A percentile compares a stretch with the other conserved stretches of the same genome.
Conservation (phyloP, 768 basidiomycete genomes). For the Tricholoma sp. region DNA sequence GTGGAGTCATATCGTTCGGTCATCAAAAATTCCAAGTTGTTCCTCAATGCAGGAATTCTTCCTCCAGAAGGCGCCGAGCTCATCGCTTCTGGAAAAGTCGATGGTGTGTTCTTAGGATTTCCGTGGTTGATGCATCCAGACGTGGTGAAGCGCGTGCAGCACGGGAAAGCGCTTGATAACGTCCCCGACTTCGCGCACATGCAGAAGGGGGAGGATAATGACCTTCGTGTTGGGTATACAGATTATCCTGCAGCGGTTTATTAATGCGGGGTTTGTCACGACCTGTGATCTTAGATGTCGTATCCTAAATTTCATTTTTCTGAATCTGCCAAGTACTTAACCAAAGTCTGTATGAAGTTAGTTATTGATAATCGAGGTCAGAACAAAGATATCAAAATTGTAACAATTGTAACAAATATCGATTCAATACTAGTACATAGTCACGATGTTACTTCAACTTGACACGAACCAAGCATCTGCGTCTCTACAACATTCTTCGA, state of each 20-base stretch:
- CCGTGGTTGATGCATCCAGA: conserved; percentile 30
- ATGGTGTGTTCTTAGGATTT: conserved; percentile 29
- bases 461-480: too few relatives aligned
- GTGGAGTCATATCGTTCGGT: conserved; percentile 30
- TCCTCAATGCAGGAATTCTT: conserved; percentile 33
- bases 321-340: too few relatives aligned
- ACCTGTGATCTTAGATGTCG: neutral
- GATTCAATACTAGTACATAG: too few relatives aligned
- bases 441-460: too few relatives aligned
- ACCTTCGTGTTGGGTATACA: conserved; percentile 29
- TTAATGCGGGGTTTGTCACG: conserved; percentile 5
- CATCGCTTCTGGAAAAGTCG: too few relatives aligned
- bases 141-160: conserved; percentile 30
- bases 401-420: too few relatives aligned
- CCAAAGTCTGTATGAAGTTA: too few relatives aligned
- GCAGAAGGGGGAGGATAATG: conserved; percentile 20
- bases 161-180: conserved; percentile 32
- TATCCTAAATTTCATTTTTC: too few relatives aligned
- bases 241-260: conserved; percentile 30
- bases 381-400: too few relatives aligned
- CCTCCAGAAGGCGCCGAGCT: conserved; percentile 21
- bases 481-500: too few relatives aligned
- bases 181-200: conserved; percentile 22
- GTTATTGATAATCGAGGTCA: too few relatives aligned
- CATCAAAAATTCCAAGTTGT: conserved; percentile 32